phyloP scores from a whole-genome alignment of 352 stramenopile genomes.

The Phytophthora sojae region DNA sequence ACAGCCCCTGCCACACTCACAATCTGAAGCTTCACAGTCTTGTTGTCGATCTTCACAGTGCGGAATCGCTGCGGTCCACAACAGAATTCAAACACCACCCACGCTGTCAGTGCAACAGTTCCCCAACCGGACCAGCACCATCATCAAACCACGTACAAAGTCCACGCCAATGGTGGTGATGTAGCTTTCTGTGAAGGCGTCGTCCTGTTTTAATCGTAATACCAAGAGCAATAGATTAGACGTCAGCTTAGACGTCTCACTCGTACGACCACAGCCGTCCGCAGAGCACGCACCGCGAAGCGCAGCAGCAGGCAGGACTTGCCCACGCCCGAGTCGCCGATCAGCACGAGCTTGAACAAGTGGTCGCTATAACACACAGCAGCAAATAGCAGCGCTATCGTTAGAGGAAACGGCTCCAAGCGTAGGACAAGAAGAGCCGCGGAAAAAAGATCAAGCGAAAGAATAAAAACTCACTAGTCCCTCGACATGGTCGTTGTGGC shows the following conservation, averaged over 20 bases:
- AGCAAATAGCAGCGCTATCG: slow-evolving; percentile 5
- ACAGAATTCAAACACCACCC: not conserved
- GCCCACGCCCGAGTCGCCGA: slow-evolving; percentile 98
- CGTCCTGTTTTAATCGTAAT: slow-evolving; percentile 70
- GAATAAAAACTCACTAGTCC: slow-evolving; percentile 69
- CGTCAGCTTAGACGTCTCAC: not conserved
- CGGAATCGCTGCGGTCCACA: slow-evolving; percentile 84
- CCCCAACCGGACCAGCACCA: not conserved
- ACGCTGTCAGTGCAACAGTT: slow-evolving; percentile 1
- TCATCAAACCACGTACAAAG: slow-evolving; percentile 79
- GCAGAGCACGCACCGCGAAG: slow-evolving; percentile 91
- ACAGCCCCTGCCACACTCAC: slow-evolving; percentile 50
- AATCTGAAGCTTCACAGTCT: slow-evolving; percentile 99
- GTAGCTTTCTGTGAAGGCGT: slow-evolving; percentile 99
- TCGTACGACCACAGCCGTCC: not conserved
- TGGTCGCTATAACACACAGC: slow-evolving; percentile 72
- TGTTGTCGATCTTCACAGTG: slow-evolving; percentile 99
- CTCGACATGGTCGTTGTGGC: slow-evolving; percentile 64
- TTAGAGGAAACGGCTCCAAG: slow-evolving; percentile 15
- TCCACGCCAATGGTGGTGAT: slow-evolving; percentile 96
- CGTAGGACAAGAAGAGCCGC: slow-evolving; percentile 10
- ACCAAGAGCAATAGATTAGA: not conserved
- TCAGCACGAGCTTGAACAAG: slow-evolving; percentile 98
- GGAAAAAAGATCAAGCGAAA: not conserved
- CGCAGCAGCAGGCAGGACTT: slow-evolving; percentile 98